These are phyloP conservation scores for Diplodia corticola DNA, from an alignment of 2,329 filamentous ascomycete species.

Conservation along the genomic window DNA sequence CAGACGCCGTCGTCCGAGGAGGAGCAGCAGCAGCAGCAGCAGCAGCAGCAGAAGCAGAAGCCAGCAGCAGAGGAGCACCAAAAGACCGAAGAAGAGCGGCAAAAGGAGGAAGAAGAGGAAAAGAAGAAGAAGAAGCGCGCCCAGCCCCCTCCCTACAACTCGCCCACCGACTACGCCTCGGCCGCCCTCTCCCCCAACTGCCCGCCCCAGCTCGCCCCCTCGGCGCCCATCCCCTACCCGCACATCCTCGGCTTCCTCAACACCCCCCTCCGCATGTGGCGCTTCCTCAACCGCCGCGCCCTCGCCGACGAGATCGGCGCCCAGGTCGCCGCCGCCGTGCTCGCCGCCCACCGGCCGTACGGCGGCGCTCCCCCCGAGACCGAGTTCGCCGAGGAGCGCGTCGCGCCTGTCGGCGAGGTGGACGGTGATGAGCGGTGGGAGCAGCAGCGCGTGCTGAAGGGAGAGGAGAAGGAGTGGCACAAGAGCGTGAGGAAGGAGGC, in stretches of 20 bases:
- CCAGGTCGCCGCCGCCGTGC: slow-evolving; percentile 81
- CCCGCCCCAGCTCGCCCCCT: slow-evolving; percentile 72
- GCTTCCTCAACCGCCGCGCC: slow-evolving; percentile 80
- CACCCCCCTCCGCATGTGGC: slow-evolving; percentile 80
- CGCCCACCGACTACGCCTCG: slow-evolving; percentile 70
- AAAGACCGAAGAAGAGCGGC: slow-evolving; percentile 38
- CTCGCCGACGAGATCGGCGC: slow-evolving; percentile 88
- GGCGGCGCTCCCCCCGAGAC: slow-evolving; percentile 30
- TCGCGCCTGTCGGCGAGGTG: slow-evolving; percentile 31
- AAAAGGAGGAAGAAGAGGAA: slow-evolving; percentile 36
- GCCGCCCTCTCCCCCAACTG: slow-evolving; percentile 64
- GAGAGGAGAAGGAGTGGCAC: slow-evolving; percentile 81
- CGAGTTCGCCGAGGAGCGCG: slow-evolving; percentile 31
- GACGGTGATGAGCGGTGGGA: slow-evolving; percentile 48
- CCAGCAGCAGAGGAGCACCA: slow-evolving; percentile 38
- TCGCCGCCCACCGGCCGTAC: slow-evolving; percentile 58
- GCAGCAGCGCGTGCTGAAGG: slow-evolving; percentile 63
- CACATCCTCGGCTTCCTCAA: slow-evolving; percentile 92
- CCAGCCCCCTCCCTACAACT: slow-evolving; percentile 70
- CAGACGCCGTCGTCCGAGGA: not conserved
- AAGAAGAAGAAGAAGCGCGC: slow-evolving; percentile 49
- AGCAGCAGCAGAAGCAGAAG: slow-evolving; percentile 38
- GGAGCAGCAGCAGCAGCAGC: slow-evolving; percentile 33
- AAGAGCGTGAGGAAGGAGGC: slow-evolving; percentile 67
- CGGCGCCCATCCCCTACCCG: slow-evolving; percentile 72